Base-by-base conservation (phyloP, 345 rosid species). In the Dimocarpus longan region DNA sequence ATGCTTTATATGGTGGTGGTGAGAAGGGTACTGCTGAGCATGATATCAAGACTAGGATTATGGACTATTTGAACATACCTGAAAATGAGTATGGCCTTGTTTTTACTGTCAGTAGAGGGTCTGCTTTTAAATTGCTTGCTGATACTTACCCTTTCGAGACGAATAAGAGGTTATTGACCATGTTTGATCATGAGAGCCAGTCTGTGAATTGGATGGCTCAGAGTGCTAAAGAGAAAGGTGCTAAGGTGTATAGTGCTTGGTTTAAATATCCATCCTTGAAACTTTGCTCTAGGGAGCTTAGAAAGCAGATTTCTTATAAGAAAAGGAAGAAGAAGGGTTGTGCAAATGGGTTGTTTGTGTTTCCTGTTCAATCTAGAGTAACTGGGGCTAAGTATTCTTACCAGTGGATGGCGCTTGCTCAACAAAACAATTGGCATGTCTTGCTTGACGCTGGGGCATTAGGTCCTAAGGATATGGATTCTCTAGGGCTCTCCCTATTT, bases 151-250 rank as follows among this genome's bases (percentile, higher is more conserved):
- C 97, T 24, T 94, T 94, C 63, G 90, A 92, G 65, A 75, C 90
- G 3, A 94, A 92, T 68, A 94, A 86, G 82, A 87, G 87, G 77
- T 77, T 94, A 76, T 73, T 94, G 80, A 91, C 97, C 52, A 92
- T 94, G 98, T 94, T 94, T 13, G 98, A 94, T 82, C 97, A 94
- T 11, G 98, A 94, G 89, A 92, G 97, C 70, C 98, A 94, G 85
- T 92, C 97, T 22, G 97, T 94, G 66, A 92, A 90, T 79, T 90
- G 93, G 97, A 94, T 94, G 95, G 93, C 91, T 63, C 95, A 92
- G 68, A 80, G 94, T 15, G 98, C 98, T 6, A 92, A 86, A 76
- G 97, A 91, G 83, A 91, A 91, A 87, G 95, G 98, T 19, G 98
- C 97, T 26, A 92, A 92, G 85, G 89, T 87, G 10, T 84, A 88